Base-by-base conservation (phyloP, 169 alveolate species). In the Cystoisospora suis region DNA sequence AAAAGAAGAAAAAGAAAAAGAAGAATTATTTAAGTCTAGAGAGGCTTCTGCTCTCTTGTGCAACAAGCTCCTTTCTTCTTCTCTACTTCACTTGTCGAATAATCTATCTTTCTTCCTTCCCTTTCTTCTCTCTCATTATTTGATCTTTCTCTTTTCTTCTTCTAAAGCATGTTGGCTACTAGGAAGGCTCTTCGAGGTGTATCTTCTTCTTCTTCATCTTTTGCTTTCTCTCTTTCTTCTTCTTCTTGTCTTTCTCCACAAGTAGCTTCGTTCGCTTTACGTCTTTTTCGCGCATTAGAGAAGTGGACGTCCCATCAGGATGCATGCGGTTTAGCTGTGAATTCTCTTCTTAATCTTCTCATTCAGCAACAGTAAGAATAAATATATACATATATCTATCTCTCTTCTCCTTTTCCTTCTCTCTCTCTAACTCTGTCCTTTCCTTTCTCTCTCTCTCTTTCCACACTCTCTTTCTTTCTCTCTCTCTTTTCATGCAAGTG, bases 331-430 rank as follows among this genome's bases (percentile, higher is more conserved):
- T 6, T 6, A 36, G 29, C 83, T 40, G 56, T 72, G 32, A 34
- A 36, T 17, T 29, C 23, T n/a, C 58, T 53, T 34, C 83, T 72
- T 38, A 72, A 72, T 34, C 83, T 72, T 53, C 53, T 72, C 56
- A 38, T 72, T 17, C 58, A 72, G 27, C 53, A 9, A 34, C 83
- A 72, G 83, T 72, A 17, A 72, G 83, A n/a, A n/a, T n/a, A n/a
- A n/a, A n/a, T n/a, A n/a, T n/a, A n/a, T n/a, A n/a, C n/a, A n/a
- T n/a, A n/a, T n/a, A n/a, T n/a, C n/a, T n/a, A n/a, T n/a, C n/a
- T n/a, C n/a, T n/a, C n/a, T n/a, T n/a, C n/a, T n/a, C n/a, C n/a
- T n/a, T n/a, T n/a, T n/a, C n/a, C n/a, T n/a, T n/a, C n/a, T n/a
- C n/a, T n/a, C n/a, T n/a, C n/a, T n/a, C n/a, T n/a, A n/a, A n/a